Percentiles rank a stretch among this genome's conserved stretches.
Evolutionary conservation across 2,329 filamentous ascomycete species (phyloP).

Genomic region (Remersonia thermophila): DNA sequence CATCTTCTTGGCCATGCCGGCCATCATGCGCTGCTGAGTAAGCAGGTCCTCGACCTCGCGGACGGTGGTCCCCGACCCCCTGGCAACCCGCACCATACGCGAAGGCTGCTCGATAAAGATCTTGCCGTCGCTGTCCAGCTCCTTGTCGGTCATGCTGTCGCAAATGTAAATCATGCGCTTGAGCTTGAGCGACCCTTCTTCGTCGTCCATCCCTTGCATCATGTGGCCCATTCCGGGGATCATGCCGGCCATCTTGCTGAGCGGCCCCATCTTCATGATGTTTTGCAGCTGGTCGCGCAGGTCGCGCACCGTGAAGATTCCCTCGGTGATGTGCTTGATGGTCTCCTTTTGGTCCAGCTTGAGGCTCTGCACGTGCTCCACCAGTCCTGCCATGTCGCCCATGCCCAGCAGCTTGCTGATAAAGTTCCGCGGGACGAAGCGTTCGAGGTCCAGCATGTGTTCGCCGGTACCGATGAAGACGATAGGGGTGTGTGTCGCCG

Average conservation of each 20-base stretch:
- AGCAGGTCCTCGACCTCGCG: conserved; percentile 89
- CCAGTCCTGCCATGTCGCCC: conserved; percentile 89
- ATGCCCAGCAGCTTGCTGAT: conserved; percentile 90
- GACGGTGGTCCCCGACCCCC: conserved; percentile 81
- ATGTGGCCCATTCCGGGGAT: conserved; percentile 88
- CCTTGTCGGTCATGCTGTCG: conserved; percentile 94
- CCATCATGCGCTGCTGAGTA: conserved; percentile 99
- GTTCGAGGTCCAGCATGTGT: conserved; percentile 89
- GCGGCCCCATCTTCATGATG: conserved; percentile 98
- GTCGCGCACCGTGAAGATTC: conserved; percentile 90
- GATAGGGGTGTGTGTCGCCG: conserved; percentile 90
- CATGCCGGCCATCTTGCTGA: conserved; percentile 98
- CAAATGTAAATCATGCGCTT: conserved; percentile 99
- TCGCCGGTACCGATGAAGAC: conserved; percentile 97
- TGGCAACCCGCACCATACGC: conserved; percentile 82
- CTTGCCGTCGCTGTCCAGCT: conserved; percentile 91
- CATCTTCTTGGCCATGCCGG: conserved; percentile 98
- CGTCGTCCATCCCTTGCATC: conserved; percentile 94
- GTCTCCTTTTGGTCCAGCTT: conserved; percentile 97
- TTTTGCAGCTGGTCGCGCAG: conserved; percentile 90
- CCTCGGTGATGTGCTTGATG: conserved; percentile 96
- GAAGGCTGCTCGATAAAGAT: conserved; percentile 86
- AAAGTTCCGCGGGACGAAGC: conserved; percentile 86
- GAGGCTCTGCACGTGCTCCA: conserved; percentile 91
- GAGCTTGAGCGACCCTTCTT: conserved; percentile 84